Evolutionary conservation across 2,329 filamentous ascomycete species (phyloP).

Genomic region (Pseudogymnoascus sp.): DNA sequence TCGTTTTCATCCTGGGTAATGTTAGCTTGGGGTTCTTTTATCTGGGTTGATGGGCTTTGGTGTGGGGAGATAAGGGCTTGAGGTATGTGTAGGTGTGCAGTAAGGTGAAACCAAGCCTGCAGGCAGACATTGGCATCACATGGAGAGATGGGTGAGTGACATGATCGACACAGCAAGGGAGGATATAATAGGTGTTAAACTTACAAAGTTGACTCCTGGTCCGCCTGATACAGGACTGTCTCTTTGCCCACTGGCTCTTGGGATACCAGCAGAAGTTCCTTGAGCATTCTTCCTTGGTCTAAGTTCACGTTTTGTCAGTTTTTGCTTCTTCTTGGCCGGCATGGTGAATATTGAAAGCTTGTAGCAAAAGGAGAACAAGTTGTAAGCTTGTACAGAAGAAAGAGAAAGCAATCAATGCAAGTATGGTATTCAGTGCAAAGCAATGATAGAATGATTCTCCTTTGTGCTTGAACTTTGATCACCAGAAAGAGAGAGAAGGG

Average conservation of each 20-base stretch:
- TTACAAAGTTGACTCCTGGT: neutral
- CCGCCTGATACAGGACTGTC: neutral
- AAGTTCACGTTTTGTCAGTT: neutral
- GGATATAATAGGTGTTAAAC: neutral
- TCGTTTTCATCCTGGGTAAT: slow-evolving; percentile 62
- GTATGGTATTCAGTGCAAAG: neutral
- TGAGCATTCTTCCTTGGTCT: neutral
- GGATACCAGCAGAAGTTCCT: neutral
- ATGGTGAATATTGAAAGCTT: neutral
- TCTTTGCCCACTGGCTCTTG: slow-evolving; percentile 1
- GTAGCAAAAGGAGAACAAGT: neutral
- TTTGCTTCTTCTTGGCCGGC: neutral
- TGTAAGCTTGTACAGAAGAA: neutral
- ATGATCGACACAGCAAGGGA: neutral
- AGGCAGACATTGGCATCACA: neutral
- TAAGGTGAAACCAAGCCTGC: neutral
- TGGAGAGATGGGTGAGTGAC: neutral
- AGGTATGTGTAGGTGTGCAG: neutral
- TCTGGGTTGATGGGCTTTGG: too few relatives aligned
- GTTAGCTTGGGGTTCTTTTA: neutral
- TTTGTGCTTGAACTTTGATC: neutral
- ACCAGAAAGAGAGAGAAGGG: neutral
- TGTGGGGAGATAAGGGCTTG: slow-evolving; percentile 16
- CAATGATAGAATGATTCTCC: neutral
- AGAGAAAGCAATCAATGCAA: neutral